Base-by-base conservation (phyloP, 1,139 yeast species). In the Pichia sp. region DNA sequence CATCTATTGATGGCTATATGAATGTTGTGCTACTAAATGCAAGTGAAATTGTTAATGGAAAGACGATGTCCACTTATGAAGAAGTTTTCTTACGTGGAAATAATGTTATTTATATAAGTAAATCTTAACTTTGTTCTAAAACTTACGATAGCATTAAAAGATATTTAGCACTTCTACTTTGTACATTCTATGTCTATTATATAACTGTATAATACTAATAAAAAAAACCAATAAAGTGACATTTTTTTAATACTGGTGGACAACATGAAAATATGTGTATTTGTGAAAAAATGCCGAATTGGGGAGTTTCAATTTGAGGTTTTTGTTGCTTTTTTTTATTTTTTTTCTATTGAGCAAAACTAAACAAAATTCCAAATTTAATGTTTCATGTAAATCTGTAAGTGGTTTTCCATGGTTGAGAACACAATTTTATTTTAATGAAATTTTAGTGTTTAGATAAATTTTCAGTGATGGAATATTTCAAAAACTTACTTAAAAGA, bases 1-100 rank as follows among this genome's bases (percentile, higher is more conserved):
- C 88, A 62, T 87, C 96, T 47, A 91, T 93, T 53, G 99, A 93
- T 66, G 98, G 99, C 18, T 95, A 84, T 71, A 91, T 93, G 97
- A 95, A 95, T 70, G 85, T 93, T 52, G 96, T 93, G 6, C 75
- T 93, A 62, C 90, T 86, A 54, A 78, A 83, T 51, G 83, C 96
- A 5, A 75, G 79, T 49, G 98, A 93, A 67, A 72, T 73, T 47
- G 79, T 80, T 30, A 78, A 79, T 50, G 83, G 83, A 18, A 72
- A 73, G 49, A 73, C 76, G 48, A 81, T 82, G 54, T 79, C 77
- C 52, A 75, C 75, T 45, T 87, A 84, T 63, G 60, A 61, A 39
- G 98, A 93, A 68, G 95, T 91, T 22, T 95, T 93, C 68, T 81
- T 93, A 58, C 83, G 99, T 71, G 99, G 99, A 43, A 88, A 93